phyloP scores from a whole-genome alignment of 805 yeast species.

The Komagataella pastoris region DNA sequence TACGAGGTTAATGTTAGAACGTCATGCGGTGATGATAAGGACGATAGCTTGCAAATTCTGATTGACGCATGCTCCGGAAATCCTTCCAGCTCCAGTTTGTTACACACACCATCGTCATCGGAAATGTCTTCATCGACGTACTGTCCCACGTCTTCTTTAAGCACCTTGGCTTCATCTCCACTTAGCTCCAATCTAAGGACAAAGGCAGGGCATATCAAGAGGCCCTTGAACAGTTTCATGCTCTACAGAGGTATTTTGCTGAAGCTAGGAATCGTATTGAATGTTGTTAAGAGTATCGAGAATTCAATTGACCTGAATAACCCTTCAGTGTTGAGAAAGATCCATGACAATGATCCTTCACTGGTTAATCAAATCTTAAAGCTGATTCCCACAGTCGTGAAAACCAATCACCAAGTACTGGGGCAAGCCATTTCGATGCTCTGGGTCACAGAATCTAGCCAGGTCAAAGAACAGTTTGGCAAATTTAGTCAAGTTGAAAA shows the following conservation, averaged over 20 bases:
- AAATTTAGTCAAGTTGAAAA: constrained; percentile 26
- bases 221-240: constrained; percentile 36
- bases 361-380: constrained; percentile 10
- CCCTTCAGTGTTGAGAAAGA: not conserved
- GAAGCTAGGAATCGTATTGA: constrained; percentile 21
- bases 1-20: not conserved
- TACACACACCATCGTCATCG: not conserved
- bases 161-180: not conserved
- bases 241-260: constrained; percentile 29
- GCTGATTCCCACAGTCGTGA: not conserved
- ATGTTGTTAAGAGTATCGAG: constrained; percentile 5
- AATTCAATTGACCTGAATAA: not conserved
- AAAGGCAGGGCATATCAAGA: constrained; percentile 17
- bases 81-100: not conserved
- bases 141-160: not conserved
- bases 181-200: not conserved
- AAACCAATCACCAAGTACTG: constrained; percentile 24
- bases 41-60: not conserved
- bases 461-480: constrained; percentile 22
- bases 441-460: constrained; percentile 28
- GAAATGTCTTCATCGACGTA: not conserved
- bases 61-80: not conserved
- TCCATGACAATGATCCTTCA: constrained; percentile 4
- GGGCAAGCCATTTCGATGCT: constrained; percentile 28
- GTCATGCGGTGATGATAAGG: not conserved